Conservation (phyloP, 768 basidiomycete species). For the Rhodosporidiobolus sp. region DNA sequence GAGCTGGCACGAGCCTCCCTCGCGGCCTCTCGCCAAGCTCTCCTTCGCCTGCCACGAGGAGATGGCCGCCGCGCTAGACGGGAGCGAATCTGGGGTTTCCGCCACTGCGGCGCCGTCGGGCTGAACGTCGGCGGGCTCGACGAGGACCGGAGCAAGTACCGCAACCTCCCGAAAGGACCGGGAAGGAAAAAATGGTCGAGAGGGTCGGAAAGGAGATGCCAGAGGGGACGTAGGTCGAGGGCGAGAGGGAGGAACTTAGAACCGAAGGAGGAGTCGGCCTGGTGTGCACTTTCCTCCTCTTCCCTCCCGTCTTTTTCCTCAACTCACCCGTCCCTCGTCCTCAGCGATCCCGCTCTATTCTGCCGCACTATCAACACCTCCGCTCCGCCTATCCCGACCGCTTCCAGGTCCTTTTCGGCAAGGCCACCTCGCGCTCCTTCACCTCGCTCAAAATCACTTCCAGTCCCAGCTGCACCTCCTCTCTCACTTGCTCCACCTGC, state of each 20-base stretch:
- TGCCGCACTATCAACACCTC: slow-evolving; percentile 21
- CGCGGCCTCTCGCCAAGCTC: slow-evolving; percentile 48
- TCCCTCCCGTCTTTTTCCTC: not conserved
- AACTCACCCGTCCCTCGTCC: not conserved
- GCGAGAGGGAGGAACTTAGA: slow-evolving; percentile 24
- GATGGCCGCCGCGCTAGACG: slow-evolving; percentile 51
- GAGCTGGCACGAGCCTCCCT: slow-evolving; percentile 48
- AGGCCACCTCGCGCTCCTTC: not conserved
- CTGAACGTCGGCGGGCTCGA: slow-evolving; percentile 42
- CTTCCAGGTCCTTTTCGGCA: slow-evolving; percentile 20
- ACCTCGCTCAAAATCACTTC: no score
- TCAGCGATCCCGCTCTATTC: slow-evolving; percentile 32
- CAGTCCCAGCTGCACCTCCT: no score
- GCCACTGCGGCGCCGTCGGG: slow-evolving; percentile 47
- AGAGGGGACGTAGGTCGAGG: slow-evolving; percentile 18
- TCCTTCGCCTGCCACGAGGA: slow-evolving; percentile 52
- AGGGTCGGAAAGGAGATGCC: not conserved
- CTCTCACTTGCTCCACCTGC: not conserved
- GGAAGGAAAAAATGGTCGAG: slow-evolving; percentile 1
- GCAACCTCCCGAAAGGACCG: slow-evolving; percentile 31
- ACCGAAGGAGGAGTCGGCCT: slow-evolving; percentile 32
- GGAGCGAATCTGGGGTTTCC: slow-evolving; percentile 54
- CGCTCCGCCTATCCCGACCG: not conserved
- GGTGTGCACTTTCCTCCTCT: not conserved
- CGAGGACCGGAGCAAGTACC: slow-evolving; percentile 31